Evolutionary conservation across 2,329 filamentous ascomycete species (phyloP).

Genomic region (Trichoderma sp.): DNA sequence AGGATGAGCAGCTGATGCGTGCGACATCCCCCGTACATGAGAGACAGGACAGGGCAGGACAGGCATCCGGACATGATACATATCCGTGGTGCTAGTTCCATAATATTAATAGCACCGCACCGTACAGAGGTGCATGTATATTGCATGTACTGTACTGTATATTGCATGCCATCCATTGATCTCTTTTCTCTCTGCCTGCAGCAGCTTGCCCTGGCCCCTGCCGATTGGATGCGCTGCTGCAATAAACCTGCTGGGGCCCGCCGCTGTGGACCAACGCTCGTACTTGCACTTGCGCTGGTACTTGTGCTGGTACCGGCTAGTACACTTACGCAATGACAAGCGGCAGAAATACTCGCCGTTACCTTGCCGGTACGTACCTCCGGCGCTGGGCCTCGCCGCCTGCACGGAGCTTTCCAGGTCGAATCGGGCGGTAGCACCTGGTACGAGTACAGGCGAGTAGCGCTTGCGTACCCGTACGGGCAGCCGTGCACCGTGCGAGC

Average conservation of each 20-base stretch:
- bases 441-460: background rate
- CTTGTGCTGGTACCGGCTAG: background rate
- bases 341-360: background rate
- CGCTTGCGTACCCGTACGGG: background rate
- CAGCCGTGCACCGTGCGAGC: slow-evolving; percentile 9
- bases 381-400: background rate
- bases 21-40: slow-evolving; percentile 8
- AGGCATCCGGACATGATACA: background rate
- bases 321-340: background rate
- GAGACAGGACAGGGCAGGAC: background rate
- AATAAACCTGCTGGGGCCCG: slow-evolving; percentile 12
- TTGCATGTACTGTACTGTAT: background rate
- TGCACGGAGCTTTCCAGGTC: background rate
- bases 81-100: background rate
- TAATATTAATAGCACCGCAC: background rate
- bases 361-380: background rate
- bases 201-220: slow-evolving; percentile 15
- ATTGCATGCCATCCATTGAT: background rate
- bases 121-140: background rate
- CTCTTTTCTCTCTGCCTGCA: background rate
- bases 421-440: background rate
- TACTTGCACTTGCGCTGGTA: background rate
- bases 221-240: slow-evolving; percentile 5
- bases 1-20: slow-evolving; percentile 16
- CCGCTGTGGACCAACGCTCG: slow-evolving; percentile 3